A percentile compares a stretch with the other conserved stretches of the same genome.
Evolutionary conservation across 2,329 filamentous ascomycete genomes (phyloP).

Genomic region (Fusarium sp.): DNA sequence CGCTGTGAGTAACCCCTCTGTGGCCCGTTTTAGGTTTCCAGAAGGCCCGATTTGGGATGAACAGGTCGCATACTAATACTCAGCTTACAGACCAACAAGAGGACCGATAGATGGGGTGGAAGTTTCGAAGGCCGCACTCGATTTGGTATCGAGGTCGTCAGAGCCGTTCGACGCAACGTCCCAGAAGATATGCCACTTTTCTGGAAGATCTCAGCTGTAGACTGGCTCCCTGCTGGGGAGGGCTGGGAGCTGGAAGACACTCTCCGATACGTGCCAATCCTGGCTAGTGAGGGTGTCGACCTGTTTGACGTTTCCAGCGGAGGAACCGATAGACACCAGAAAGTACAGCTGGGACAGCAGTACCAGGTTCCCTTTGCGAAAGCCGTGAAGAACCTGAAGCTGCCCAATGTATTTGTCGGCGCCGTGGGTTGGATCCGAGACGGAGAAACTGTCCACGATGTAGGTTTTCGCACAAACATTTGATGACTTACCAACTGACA

Average conservation of each 20-base stretch:
- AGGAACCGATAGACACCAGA: not conserved
- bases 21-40: not conserved
- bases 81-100: constrained; percentile 52
- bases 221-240: not conserved
- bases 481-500: not conserved
- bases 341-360: not conserved
- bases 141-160: not conserved
- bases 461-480: not conserved
- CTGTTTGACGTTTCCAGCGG: not conserved
- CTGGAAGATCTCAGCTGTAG: not conserved
- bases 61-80: not conserved
- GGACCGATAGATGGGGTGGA: constrained; percentile 67
- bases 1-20: not conserved
- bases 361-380: not conserved
- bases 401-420: not conserved
- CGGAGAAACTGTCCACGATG: not conserved
- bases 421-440: not conserved
- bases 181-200: not conserved
- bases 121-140: constrained; percentile 60
- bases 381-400: not conserved
- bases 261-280: not conserved
- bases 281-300: not conserved
- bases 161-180: not conserved
- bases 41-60: not conserved
- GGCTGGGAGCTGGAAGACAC: not conserved